Evolutionary conservation across 2,329 filamentous ascomycete genomes (phyloP).

Genomic region (Neocucurbitaria cava): DNA sequence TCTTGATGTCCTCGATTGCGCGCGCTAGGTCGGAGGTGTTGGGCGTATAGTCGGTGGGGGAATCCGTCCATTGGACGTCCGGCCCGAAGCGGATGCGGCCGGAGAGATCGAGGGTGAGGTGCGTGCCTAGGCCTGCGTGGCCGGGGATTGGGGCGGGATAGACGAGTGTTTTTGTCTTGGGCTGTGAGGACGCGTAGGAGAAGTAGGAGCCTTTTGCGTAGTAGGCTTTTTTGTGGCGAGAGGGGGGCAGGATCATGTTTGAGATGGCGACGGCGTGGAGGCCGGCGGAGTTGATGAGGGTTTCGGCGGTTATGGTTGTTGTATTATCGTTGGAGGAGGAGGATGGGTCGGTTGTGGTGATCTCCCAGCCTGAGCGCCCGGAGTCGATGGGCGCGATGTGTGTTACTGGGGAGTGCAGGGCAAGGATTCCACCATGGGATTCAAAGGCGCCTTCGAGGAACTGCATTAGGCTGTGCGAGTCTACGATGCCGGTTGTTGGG

Average conservation of each 20-base stretch:
- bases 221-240: constrained; percentile 66
- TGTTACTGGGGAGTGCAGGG: constrained; percentile 72
- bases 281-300: constrained; percentile 84
- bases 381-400: constrained; percentile 61
- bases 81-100: constrained; percentile 90
- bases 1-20: constrained; percentile 76
- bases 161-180: constrained; percentile 74
- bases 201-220: constrained; percentile 98
- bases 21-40: constrained; percentile 67
- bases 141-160: constrained; percentile 89
- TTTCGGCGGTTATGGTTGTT: constrained; percentile 72
- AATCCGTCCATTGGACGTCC: constrained; percentile 90
- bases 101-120: constrained; percentile 87
- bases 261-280: constrained; percentile 77
- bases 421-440: constrained; percentile 75
- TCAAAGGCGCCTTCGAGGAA: constrained; percentile 79
- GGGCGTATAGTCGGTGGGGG: constrained; percentile 72
- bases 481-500: constrained; percentile 86
- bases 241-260: constrained; percentile 76
- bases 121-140: constrained; percentile 85
- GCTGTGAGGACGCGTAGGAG: constrained; percentile 75
- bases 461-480: constrained; percentile 85
- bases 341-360: constrained; percentile 62
- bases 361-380: constrained; percentile 71
- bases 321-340: constrained; percentile 51